A percentile compares a stretch with the other conserved stretches of the same genome.
These are phyloP conservation scores for Rhodamnia rubescens DNA, from an alignment of 345 rosid genomes.

Conservation along the genomic window DNA sequence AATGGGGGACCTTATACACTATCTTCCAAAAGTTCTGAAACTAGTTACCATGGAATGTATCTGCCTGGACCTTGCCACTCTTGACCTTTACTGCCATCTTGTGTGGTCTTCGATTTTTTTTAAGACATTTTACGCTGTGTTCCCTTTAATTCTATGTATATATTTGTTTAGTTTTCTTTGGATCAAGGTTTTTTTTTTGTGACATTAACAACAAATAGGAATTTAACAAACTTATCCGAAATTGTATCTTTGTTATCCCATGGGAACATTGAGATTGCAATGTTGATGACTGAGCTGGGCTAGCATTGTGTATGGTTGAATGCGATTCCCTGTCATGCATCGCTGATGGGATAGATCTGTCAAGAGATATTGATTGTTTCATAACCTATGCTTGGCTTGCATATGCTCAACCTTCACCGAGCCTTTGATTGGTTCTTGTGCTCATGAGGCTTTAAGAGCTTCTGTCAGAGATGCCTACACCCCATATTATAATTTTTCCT, in stretches of 20 bases:
- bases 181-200: background rate
- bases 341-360: background rate
- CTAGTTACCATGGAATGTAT: background rate
- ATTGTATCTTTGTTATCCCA: background rate
- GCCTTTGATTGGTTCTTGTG: background rate
- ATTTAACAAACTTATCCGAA: background rate
- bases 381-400: background rate
- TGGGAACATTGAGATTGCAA: background rate
- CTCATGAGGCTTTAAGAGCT: background rate
- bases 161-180: background rate
- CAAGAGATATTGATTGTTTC: background rate
- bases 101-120: background rate
- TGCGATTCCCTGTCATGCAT: background rate
- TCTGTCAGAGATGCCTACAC: background rate
- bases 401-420: background rate
- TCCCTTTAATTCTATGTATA: background rate
- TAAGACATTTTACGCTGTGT: background rate
- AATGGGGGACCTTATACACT: background rate
- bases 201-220: background rate
- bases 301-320: background rate
- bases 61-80: background rate
- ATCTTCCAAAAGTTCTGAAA: background rate
- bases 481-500: background rate
- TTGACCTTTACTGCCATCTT: background rate
- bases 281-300: background rate